Evolutionary conservation across 768 basidiomycete genomes (phyloP).

Genomic region (Leccinum subgranulosum): DNA sequence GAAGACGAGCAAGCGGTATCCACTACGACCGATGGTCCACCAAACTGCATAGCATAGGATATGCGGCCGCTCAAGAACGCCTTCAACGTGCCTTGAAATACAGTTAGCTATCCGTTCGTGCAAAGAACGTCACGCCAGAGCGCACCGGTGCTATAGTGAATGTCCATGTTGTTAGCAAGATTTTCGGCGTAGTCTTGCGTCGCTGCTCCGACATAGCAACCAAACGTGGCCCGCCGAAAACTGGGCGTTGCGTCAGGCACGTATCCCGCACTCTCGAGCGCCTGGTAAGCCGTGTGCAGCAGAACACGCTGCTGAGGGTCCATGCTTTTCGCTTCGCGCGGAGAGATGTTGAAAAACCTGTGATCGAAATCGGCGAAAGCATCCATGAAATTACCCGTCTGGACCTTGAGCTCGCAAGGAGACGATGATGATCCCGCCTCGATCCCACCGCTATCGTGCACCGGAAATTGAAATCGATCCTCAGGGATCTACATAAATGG

Average conservation of each 20-base stretch:
- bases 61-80: constrained; percentile 72
- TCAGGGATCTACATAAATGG: constrained; percentile 50
- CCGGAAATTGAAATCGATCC: constrained; percentile 49
- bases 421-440: constrained; percentile 19
- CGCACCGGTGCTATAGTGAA: constrained; percentile 68
- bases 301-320: constrained; percentile 74
- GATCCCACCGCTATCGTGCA: constrained; percentile 31
- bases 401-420: constrained; percentile 46
- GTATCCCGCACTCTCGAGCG: constrained; percentile 69
- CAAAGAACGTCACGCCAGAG: constrained; percentile 3
- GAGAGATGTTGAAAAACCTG: constrained; percentile 68
- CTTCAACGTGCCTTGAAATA: constrained; percentile 49
- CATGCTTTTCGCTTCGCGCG: constrained; percentile 72
- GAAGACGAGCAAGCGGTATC: constrained; percentile 80
- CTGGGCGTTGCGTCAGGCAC: constrained; percentile 54
- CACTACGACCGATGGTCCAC: constrained; percentile 68
- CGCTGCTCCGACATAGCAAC: constrained; percentile 65
- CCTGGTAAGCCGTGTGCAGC: constrained; percentile 63
- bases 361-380: constrained; percentile 62
- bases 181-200: constrained; percentile 71
- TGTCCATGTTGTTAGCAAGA: constrained; percentile 56
- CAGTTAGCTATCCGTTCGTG: background rate
- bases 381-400: constrained; percentile 62
- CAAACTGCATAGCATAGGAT: constrained; percentile 63
- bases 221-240: constrained; percentile 53